These are phyloP conservation scores for Colletotrichum cordylinicola DNA, from an alignment of 2,329 filamentous ascomycete genomes.

Conservation along the genomic window DNA sequence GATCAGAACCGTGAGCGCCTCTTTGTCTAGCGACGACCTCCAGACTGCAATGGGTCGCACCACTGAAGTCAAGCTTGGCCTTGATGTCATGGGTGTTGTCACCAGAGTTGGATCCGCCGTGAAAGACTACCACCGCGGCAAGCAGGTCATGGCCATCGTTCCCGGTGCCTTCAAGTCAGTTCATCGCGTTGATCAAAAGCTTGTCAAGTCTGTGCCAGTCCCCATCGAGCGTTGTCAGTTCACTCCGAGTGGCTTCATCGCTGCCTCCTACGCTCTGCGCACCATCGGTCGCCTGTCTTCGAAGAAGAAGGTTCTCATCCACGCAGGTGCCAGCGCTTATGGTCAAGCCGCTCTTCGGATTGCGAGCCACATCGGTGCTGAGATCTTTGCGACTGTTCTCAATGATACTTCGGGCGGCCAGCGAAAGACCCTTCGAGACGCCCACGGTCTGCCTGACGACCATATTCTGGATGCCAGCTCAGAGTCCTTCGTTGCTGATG, in stretches of 20 bases:
- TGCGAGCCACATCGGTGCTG: slow-evolving; percentile 39
- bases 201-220: slow-evolving; percentile 34
- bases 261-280: slow-evolving; percentile 48
- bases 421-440: slow-evolving; percentile 35
- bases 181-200: slow-evolving; percentile 35
- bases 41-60: slow-evolving; percentile 39
- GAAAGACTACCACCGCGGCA: slow-evolving; percentile 35
- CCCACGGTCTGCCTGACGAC: slow-evolving; percentile 35
- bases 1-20: slow-evolving; percentile 41
- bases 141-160: slow-evolving; percentile 47
- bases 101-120: slow-evolving; percentile 37
- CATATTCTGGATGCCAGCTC: slow-evolving; percentile 43
- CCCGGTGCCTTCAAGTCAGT: slow-evolving; percentile 40
- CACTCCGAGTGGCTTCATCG: slow-evolving; percentile 41
- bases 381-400: slow-evolving; percentile 48
- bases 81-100: slow-evolving; percentile 48
- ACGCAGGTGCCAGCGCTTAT: slow-evolving; percentile 46
- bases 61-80: slow-evolving; percentile 35
- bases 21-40: slow-evolving; percentile 41
- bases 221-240: slow-evolving; percentile 2
- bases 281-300: slow-evolving; percentile 29
- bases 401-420: slow-evolving; percentile 37
- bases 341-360: slow-evolving; percentile 51
- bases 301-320: slow-evolving; percentile 44
- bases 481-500: slow-evolving; percentile 35